Base-by-base conservation (phyloP, 1,139 yeast species). In the Zygosaccharomyces pseudobailii region DNA sequence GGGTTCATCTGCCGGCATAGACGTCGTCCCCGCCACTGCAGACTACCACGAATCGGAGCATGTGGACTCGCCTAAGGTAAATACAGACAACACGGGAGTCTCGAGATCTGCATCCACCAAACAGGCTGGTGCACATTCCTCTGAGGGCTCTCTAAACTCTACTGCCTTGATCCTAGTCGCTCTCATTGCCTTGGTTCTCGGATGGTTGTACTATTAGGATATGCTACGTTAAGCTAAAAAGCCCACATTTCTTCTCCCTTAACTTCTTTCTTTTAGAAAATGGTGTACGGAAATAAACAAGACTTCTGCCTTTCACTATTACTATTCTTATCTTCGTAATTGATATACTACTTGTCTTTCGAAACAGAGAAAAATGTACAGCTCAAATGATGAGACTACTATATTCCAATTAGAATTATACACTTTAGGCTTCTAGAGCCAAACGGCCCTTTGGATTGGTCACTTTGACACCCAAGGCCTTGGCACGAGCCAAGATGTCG, bases 401-500 rank as follows among this genome's bases (percentile, higher is more conserved):
- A 38, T 38, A 38, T 45, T 45, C 42, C 41, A 25, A 38, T 38
- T 38, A 46, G 45, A 48, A 50, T 44, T 48, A 49, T 44, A 52
- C 49, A 52, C 43, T 46, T 81, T 87, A 89, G 79, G 97, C 97
- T 83, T 88, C 95, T 75, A 89, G 85, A 74, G 95, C 80, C 75
- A 90, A 89, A 82, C 96, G 92, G 75, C 96, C 99, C 83, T 88
- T 84, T 73, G 97, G 95, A 82, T 92, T 92, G 82, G 98, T 94
- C 71, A 92, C 97, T 84, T 89, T 90, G 72, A 94, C 82, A 79
- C 97, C 97, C 71, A 89, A 80, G 75, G 95, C 89, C 84, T 89
- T 90, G 69, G 99, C 98, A 81, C 89, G 90, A 68, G 95, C 85
- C 70, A 94, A 84, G 68, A 94, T 87, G 71, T 80, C 92, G 71